phyloP scores from a whole-genome alignment of 1,284 basidiomycete genomes.

The Thelephora terrestris region DNA sequence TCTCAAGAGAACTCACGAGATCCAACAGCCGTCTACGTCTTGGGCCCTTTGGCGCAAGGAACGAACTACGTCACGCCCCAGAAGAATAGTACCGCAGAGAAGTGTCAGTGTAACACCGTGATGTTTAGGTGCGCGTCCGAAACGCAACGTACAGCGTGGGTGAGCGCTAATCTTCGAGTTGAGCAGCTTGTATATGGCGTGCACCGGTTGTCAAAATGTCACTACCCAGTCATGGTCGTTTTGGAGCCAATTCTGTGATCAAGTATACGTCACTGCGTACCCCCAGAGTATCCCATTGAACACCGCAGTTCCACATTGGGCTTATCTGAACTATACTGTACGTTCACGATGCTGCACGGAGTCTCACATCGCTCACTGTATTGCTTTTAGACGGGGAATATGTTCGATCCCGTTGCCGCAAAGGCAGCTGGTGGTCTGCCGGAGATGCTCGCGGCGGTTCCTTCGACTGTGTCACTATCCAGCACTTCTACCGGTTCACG shows the following conservation, averaged over 20 bases:
- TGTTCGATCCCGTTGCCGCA: background rate
- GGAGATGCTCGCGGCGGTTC: too few relatives aligned
- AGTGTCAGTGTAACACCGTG: background rate
- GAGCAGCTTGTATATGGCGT: too few relatives aligned
- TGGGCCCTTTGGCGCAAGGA: background rate
- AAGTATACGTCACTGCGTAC: too few relatives aligned
- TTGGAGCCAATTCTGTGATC: too few relatives aligned
- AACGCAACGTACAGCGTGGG: too few relatives aligned
- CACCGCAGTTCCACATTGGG: background rate
- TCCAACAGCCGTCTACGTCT: background rate
- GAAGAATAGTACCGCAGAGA: background rate
- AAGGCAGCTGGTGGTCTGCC: background rate
- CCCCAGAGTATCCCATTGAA: background rate
- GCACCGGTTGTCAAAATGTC: too few relatives aligned
- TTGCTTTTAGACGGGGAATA: background rate
- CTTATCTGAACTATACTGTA: background rate
- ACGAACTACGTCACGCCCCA: background rate
- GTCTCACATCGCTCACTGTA: too few relatives aligned
- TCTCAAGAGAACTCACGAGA: background rate
- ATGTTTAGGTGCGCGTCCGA: background rate
- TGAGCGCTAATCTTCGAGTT: too few relatives aligned
- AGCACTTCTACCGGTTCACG: too few relatives aligned
- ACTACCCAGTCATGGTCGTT: too few relatives aligned
- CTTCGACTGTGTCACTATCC: background rate
- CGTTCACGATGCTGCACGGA: too few relatives aligned